These are phyloP conservation scores for Penicillium bialowiezense DNA, from an alignment of 495 filamentous ascomycete genomes.

Conservation along the genomic window DNA sequence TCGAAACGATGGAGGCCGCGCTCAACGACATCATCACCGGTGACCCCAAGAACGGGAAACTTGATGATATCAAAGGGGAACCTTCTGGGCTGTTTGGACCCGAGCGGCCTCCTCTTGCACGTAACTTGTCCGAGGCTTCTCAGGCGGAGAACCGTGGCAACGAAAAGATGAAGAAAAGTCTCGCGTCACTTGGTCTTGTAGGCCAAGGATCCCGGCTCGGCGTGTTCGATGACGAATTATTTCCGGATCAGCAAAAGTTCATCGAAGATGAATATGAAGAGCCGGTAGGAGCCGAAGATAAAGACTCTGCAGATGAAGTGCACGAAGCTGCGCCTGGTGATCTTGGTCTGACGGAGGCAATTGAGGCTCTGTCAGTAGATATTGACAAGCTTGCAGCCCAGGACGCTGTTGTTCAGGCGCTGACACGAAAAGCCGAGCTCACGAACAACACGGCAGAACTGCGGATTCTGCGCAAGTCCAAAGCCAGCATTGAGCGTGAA, in stretches of 20 bases:
- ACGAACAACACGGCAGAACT: conserved; percentile 95
- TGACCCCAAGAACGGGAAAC: conserved; percentile 59
- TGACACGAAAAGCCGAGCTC: conserved; percentile 90
- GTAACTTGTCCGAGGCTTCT: conserved; percentile 56
- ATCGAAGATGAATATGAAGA: conserved; percentile 83
- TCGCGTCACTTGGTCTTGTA: conserved; percentile 88
- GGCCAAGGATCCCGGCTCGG: conserved; percentile 75
- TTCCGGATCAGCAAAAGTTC: conserved; percentile 84
- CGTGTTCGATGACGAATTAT: conserved; percentile 94
- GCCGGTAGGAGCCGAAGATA: conserved; percentile 54
- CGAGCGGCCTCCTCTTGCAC: conserved; percentile 46
- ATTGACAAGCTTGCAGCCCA: conserved; percentile 88
- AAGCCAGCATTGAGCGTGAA: conserved; percentile 86
- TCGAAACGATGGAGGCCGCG: conserved; percentile 91
- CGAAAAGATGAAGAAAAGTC: conserved; percentile 71
- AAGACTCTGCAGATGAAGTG: conserved; percentile 73
- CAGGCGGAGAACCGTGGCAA: conserved; percentile 34
- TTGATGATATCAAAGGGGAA: conserved; percentile 58
- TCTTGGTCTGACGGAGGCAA: conserved; percentile 88
- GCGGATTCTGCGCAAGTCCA: conserved; percentile 89
- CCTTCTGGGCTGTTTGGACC: conserved; percentile 35
- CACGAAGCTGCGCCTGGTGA: conserved; percentile 96
- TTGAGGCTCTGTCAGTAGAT: conserved; percentile 76
- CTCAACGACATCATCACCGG: conserved; percentile 93
- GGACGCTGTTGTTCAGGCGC: conserved; percentile 85